Conservation (phyloP, 2,329 filamentous ascomycete species). For the Sclerotinia subarctica region DNA sequence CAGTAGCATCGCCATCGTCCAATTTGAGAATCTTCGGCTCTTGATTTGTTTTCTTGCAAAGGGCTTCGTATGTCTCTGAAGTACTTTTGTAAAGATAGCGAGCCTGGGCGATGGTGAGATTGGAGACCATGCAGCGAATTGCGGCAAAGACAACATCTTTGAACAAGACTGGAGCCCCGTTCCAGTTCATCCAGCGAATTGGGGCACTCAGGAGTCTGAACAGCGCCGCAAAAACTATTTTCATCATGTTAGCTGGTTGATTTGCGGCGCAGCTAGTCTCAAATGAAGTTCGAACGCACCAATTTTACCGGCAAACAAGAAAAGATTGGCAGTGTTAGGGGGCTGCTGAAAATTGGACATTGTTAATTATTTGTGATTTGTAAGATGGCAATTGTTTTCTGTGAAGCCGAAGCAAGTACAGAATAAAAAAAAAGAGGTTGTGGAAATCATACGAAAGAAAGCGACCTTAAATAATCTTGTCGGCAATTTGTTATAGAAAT, state of each 20-base stretch:
- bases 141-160: slow-evolving; percentile 2
- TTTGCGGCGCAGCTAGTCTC: too few species aligned
- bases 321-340: too few species aligned
- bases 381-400: too few species aligned
- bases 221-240: not conserved
- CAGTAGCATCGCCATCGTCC: not conserved
- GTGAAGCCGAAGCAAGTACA: too few species aligned
- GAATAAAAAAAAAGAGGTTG: too few species aligned
- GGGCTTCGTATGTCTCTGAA: not conserved
- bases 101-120: not conserved
- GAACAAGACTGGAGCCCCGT: not conserved
- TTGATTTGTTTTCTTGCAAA: not conserved
- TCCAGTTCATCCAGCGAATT: not conserved
- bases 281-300: too few species aligned
- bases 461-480: too few species aligned
- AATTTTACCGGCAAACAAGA: too few species aligned
- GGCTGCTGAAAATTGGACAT: too few species aligned
- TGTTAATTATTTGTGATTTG: too few species aligned
- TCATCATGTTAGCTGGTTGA: not conserved
- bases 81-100: not conserved
- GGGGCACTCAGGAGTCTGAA: not conserved
- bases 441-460: too few species aligned
- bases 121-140: not conserved
- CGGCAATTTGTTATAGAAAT: too few species aligned
- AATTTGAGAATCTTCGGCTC: not conserved